Percentiles rank a stretch among this genome's conserved stretches.
phyloP scores from a whole-genome alignment of 768 basidiomycete genomes.

The Macrolepiota dolichaula region DNA sequence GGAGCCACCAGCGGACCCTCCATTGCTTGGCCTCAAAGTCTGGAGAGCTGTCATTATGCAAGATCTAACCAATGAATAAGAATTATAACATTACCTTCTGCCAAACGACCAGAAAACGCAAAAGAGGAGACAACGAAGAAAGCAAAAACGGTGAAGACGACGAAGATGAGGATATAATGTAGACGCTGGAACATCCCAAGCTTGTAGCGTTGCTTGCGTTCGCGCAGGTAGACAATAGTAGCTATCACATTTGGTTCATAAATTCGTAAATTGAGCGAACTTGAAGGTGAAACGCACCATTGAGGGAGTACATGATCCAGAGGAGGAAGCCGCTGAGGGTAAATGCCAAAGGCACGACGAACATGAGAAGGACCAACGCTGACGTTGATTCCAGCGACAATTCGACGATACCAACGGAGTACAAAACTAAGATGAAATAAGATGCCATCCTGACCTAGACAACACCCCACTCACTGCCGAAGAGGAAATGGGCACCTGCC shows the following conservation, averaged over 20 bases:
- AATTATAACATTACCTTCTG: constrained; percentile 62
- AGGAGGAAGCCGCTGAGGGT: constrained; percentile 94
- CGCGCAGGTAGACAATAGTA: constrained; percentile 82
- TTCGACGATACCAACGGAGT: constrained; percentile 93
- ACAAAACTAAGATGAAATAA: constrained; percentile 55
- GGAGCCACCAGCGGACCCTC: constrained; percentile 90
- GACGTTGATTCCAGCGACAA: constrained; percentile 90
- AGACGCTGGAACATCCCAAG: constrained; percentile 85
- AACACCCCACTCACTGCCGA: constrained; percentile 73
- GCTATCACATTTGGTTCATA: constrained; percentile 37
- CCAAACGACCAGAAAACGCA: constrained; percentile 86
- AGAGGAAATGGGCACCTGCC: constrained; percentile 84
- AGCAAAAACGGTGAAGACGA: constrained; percentile 76
- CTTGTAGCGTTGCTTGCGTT: constrained; percentile 85
- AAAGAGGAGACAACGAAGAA: constrained; percentile 94
- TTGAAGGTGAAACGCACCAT: constrained; percentile 49
- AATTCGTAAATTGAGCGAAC: background rate
- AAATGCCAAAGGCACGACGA: constrained; percentile 92
- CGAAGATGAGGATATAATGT: constrained; percentile 78
- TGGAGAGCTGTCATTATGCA: constrained; percentile 21
- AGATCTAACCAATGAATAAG: constrained; percentile 5
- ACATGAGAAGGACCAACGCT: constrained; percentile 76
- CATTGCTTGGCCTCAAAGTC: constrained; percentile 92
- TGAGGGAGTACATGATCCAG: constrained; percentile 92
- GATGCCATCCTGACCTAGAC: background rate